These are phyloP conservation scores for Colletotrichum godetiae DNA, from an alignment of 2,329 filamentous ascomycete genomes.

Conservation along the genomic window DNA sequence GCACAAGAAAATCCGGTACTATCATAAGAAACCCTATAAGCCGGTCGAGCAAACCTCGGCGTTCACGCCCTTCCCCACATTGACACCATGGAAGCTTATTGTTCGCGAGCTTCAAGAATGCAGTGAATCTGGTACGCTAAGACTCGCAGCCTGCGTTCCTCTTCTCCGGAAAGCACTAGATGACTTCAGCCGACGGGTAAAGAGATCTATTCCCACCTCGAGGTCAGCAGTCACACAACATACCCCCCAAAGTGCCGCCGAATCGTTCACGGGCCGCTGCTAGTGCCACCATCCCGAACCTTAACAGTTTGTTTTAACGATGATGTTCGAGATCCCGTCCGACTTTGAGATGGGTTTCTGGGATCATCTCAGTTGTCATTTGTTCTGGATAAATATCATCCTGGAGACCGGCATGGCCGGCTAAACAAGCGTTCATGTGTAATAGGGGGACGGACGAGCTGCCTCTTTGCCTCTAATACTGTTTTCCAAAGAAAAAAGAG, in stretches of 20 bases:
- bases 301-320: constrained; percentile 17
- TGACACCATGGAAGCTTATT: background rate
- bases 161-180: background rate
- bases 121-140: background rate
- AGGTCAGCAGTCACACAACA: background rate
- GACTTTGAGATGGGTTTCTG: background rate
- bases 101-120: no score
- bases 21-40: background rate
- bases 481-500: background rate
- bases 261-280: constrained; percentile 6
- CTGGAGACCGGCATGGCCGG: constrained; percentile 2
- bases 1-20: background rate
- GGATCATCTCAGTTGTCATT: constrained; percentile 1
- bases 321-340: constrained; percentile 8
- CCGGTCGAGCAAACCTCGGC: background rate
- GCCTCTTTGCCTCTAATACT: background rate
- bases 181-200: background rate
- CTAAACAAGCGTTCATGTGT: background rate
- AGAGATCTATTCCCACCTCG: background rate
- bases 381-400: background rate
- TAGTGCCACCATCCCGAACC: constrained; percentile 14
- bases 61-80: background rate
- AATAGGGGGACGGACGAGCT: background rate
- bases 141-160: background rate
- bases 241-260: background rate